These are phyloP conservation scores for Leccinum pachyderme DNA, from an alignment of 1,284 basidiomycete genomes.

Conservation along the genomic window DNA sequence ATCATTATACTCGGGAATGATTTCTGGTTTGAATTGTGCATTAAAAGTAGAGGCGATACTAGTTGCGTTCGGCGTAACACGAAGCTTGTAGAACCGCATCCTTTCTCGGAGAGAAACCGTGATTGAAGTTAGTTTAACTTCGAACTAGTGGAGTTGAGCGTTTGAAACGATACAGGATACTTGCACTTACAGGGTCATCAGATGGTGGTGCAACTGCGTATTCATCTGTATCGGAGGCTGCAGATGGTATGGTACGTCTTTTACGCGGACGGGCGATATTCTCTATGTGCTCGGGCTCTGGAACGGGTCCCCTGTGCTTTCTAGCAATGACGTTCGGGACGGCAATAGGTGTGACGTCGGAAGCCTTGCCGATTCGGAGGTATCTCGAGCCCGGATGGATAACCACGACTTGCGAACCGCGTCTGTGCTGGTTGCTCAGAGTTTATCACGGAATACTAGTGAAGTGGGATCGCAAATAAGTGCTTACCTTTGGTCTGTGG, in stretches of 20 bases:
- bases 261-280: slow-evolving; percentile 52
- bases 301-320: slow-evolving; percentile 46
- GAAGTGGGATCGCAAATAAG: slow-evolving; percentile 3
- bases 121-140: slow-evolving; percentile 71
- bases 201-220: slow-evolving; percentile 43
- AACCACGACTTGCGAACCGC: slow-evolving; percentile 78
- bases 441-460: slow-evolving; percentile 16
- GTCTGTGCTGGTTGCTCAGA: slow-evolving; percentile 42
- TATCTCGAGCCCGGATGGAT: slow-evolving; percentile 92
- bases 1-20: slow-evolving; percentile 81
- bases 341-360: slow-evolving; percentile 76
- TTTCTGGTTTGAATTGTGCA: slow-evolving; percentile 73
- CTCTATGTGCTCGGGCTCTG: slow-evolving; percentile 43
- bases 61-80: slow-evolving; percentile 72
- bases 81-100: slow-evolving; percentile 87
- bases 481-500: slow-evolving; percentile 44
- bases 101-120: slow-evolving; percentile 74
- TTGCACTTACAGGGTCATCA: slow-evolving; percentile 58
- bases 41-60: slow-evolving; percentile 76
- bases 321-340: slow-evolving; percentile 81
- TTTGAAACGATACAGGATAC: background rate
- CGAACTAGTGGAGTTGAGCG: slow-evolving; percentile 47
- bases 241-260: slow-evolving; percentile 25
- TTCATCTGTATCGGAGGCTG: slow-evolving; percentile 41
- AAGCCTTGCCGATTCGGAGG: slow-evolving; percentile 86